A percentile compares a stretch with the other conserved stretches of the same genome.
Conservation (phyloP, 257 asterid genomes). For the Solanum pimpinellifolium region DNA sequence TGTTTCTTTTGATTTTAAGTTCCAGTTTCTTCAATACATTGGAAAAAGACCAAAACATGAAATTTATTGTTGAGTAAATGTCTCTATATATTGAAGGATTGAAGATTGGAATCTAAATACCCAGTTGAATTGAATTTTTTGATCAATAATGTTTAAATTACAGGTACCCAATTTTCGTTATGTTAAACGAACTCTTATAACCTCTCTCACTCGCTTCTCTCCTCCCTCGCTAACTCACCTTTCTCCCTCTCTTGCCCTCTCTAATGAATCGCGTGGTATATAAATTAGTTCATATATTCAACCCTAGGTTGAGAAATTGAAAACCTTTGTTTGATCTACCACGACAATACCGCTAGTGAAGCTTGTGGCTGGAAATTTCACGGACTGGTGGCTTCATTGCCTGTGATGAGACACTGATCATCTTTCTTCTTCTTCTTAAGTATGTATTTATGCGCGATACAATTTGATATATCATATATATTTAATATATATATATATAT, state of each 20-base stretch:
- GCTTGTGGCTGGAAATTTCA: background rate
- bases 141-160: no score
- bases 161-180: background rate
- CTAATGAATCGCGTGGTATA: background rate
- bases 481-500: no score
- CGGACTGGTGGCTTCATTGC: background rate
- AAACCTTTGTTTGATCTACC: background rate
- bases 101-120: background rate
- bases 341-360: background rate
- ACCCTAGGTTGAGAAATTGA: background rate
- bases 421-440: background rate
- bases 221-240: background rate
- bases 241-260: background rate
- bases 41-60: background rate
- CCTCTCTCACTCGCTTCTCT: background rate
- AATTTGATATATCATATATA: no score
- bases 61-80: background rate
- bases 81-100: background rate
- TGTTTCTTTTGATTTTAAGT: background rate
- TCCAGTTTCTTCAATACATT: background rate
- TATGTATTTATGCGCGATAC: background rate
- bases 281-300: no score
- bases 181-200: no score
- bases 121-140: background rate
- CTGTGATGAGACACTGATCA: rapidly evolving